A percentile compares a stretch with the other conserved stretches of the same genome.
phyloP scores from a whole-genome alignment of 345 rosid genomes.

The Theobroma cacao region DNA sequence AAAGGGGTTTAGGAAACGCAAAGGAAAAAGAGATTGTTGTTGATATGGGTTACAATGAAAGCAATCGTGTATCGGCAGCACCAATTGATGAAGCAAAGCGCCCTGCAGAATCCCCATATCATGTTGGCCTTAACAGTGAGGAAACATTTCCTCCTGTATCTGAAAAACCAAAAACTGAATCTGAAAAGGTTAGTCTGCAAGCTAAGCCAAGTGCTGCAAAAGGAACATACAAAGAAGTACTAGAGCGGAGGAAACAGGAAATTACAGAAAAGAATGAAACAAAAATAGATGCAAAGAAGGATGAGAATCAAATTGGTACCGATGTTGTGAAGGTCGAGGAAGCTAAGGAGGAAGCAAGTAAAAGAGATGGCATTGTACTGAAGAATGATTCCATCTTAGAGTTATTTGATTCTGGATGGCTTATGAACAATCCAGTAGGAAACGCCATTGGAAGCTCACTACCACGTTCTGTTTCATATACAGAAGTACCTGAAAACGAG shows the following conservation, averaged over 20 bases:
- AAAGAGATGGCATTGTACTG: neutral
- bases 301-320: no score
- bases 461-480: constrained; percentile 20
- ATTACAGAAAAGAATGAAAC: neutral
- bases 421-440: constrained; percentile 27
- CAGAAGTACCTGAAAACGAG: neutral
- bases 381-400: constrained; percentile 43
- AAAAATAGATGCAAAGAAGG: neutral
- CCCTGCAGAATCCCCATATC: neutral
- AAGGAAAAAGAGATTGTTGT: constrained; percentile 55
- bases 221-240: constrained; percentile 47
- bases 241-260: constrained; percentile 43
- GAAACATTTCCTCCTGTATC: neutral
- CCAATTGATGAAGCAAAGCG: constrained; percentile 9
- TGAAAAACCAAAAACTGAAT: neutral
- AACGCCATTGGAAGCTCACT: constrained; percentile 17
- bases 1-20: constrained; percentile 30
- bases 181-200: neutral
- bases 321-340: neutral
- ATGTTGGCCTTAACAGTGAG: neutral
- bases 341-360: constrained; percentile 20
- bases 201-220: neutral
- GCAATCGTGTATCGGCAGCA: constrained; percentile 15
- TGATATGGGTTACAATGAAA: constrained; percentile 30
- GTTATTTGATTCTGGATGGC: constrained; percentile 55